Conservation (phyloP, 345 rosid species). For the Balakata baccata region DNA sequence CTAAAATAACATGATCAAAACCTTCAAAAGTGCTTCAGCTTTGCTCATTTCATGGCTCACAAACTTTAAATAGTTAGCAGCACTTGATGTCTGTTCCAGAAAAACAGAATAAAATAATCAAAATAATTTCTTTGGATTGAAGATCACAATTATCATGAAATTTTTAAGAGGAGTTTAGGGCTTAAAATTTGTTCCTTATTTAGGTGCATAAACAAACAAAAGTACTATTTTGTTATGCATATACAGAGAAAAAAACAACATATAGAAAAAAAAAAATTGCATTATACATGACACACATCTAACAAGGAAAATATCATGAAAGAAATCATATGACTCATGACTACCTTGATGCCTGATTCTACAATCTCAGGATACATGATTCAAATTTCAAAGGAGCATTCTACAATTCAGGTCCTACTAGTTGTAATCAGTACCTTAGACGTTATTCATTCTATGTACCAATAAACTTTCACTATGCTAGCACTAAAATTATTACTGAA, state of each 20-base stretch:
- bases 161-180: no score
- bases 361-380: background rate
- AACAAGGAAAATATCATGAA: constrained; percentile 1
- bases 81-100: constrained; percentile 60
- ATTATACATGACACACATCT: background rate
- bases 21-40: constrained; percentile 99
- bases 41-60: constrained; percentile 99
- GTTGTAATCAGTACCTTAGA: background rate
- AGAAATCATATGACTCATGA: background rate
- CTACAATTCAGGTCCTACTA: background rate
- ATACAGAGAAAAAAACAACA: background rate
- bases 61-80: constrained; percentile 88
- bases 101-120: constrained; percentile 8
- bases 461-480: no score
- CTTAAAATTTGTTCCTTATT: background rate
- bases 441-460: background rate
- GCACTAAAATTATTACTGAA: no score
- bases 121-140: background rate
- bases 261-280: background rate
- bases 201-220: background rate
- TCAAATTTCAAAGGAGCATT: background rate
- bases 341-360: background rate
- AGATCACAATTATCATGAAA: no score
- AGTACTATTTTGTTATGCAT: background rate
- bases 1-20: constrained; percentile 21